Evolutionary conservation across 148 eudicot species (phyloP).

Genomic region (Rhododendron ovatum): DNA sequence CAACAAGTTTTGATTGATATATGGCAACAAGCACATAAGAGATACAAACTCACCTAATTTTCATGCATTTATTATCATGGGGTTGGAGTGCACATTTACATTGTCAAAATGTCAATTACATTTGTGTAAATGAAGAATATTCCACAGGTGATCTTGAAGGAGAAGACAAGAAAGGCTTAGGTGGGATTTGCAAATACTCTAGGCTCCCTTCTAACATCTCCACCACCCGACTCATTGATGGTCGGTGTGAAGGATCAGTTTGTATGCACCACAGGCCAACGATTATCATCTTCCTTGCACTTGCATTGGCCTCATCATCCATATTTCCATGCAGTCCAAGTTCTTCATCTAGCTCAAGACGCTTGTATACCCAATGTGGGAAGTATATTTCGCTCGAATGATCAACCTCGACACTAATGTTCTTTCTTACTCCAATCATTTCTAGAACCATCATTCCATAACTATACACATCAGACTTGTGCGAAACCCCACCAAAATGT

Average conservation of each 20-base stretch:
- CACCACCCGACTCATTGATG: background rate
- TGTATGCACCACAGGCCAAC: constrained; percentile 11
- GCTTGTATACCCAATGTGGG: background rate
- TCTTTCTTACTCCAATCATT: background rate
- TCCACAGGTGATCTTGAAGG: background rate
- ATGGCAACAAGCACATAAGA: no score
- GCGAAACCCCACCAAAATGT: background rate
- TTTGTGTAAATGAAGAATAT: no score
- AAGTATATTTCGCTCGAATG: background rate
- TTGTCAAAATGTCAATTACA: no score
- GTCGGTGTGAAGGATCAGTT: background rate
- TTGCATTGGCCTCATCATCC: background rate
- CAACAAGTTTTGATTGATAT: no score
- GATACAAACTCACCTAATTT: no score
- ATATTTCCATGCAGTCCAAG: background rate
- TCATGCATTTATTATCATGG: no score
- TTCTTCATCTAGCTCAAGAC: background rate
- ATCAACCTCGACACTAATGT: background rate
- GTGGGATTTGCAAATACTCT: background rate
- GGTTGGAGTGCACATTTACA: no score
- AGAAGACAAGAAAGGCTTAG: background rate
- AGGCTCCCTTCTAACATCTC: background rate
- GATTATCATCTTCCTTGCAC: background rate
- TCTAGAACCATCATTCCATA: background rate
- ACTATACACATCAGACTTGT: constrained; percentile 6